phyloP scores from a whole-genome alignment of 768 basidiomycete species.

The Cyathus striatus region DNA sequence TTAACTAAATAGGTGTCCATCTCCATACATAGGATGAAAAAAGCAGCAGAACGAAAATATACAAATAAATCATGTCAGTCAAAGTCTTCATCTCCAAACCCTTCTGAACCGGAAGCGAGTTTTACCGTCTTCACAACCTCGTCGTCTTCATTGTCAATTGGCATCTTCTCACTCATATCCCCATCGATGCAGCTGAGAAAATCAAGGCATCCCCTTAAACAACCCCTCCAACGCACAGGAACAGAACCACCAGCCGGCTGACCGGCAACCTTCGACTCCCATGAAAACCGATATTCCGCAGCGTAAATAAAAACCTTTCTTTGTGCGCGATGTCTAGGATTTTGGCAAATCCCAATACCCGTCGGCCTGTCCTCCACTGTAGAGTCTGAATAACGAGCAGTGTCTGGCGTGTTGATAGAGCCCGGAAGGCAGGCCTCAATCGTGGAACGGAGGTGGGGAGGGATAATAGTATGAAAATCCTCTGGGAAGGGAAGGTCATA shows the following conservation, averaged over 20 bases:
- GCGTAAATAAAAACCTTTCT: constrained; percentile 45
- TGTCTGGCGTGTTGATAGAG: constrained; percentile 21
- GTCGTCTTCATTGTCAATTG: constrained; percentile 5
- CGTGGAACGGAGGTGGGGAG: constrained; percentile 19
- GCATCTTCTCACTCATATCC: neutral
- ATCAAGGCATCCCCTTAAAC: constrained; percentile 54
- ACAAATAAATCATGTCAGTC: too few relatives aligned
- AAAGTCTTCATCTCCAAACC: neutral
- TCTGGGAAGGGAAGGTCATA: constrained; percentile 30
- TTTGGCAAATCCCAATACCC: constrained; percentile 42
- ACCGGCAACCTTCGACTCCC: constrained; percentile 54
- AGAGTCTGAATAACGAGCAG: neutral
- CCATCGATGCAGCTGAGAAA: constrained; percentile 32
- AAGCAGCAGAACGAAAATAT: too few relatives aligned
- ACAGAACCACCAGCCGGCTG: constrained; percentile 47
- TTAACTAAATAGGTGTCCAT: too few relatives aligned
- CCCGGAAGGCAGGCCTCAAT: constrained; percentile 34
- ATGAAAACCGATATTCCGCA: constrained; percentile 60
- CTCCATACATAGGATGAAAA: too few relatives aligned
- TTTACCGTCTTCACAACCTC: constrained; percentile 14
- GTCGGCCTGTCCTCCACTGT: constrained; percentile 20
- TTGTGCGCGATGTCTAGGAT: constrained; percentile 32
- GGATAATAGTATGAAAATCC: constrained; percentile 6
- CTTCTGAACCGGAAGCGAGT: constrained; percentile 7
- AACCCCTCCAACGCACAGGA: constrained; percentile 67